Percentiles rank a stretch among this genome's conserved stretches.
These are phyloP conservation scores for Monilinia aucupariae DNA, from an alignment of 2,329 filamentous ascomycete species.

Conservation along the genomic window DNA sequence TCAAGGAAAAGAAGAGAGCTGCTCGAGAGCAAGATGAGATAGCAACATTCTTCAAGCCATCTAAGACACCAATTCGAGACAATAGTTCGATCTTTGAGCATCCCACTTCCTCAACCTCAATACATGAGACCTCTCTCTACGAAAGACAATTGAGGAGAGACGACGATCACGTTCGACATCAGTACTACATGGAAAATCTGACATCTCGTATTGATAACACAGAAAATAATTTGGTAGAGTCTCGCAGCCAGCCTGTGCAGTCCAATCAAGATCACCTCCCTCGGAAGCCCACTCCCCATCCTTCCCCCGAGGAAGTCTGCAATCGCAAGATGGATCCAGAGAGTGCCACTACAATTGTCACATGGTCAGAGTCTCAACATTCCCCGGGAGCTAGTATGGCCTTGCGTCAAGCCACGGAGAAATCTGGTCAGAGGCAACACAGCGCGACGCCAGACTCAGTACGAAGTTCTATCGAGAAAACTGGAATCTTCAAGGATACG, in stretches of 20 bases:
- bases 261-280: background rate
- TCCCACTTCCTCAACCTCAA: conserved; percentile 2
- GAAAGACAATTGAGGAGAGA: conserved; percentile 3
- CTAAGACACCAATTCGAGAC: conserved; percentile 20
- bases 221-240: background rate
- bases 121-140: conserved; percentile 4
- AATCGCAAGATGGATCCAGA: conserved; percentile 17
- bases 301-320: background rate
- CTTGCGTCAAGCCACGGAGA: background rate
- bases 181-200: background rate
- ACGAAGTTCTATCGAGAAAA: conserved; percentile 25
- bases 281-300: background rate
- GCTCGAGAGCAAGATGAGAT: conserved; percentile 28
- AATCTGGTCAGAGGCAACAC: background rate
- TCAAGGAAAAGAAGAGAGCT: conserved; percentile 26
- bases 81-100: conserved; percentile 10
- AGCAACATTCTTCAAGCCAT: conserved; percentile 31
- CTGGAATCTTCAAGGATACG: conserved; percentile 30
- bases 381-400: conserved; percentile 16
- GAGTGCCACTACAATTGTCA: conserved; percentile 23
- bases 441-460: conserved; percentile 29
- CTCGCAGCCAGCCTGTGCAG: background rate
- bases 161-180: background rate
- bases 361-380: conserved; percentile 31
- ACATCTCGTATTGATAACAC: background rate